Evolutionary conservation across 768 basidiomycete species (phyloP), one percentile per base, ranked within the genome.

Genomic region (Russula compacta): DNA sequence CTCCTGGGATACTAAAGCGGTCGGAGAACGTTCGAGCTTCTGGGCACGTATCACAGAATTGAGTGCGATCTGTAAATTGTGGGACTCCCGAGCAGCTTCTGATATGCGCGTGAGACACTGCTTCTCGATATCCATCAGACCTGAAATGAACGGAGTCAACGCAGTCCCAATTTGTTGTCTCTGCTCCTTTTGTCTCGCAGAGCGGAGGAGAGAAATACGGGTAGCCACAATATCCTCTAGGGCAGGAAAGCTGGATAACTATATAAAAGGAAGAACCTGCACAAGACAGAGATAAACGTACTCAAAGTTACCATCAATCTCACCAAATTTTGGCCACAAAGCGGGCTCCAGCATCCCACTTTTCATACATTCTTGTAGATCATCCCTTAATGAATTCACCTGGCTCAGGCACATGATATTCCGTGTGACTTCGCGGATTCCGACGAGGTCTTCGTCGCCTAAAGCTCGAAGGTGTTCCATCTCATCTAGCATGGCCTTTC

Each of bases 401-500:
- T 99, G 89, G 58, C 83, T 76, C 35, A 99, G 76, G 64, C 87
- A 95, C 76, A 98, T 83, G 3, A 98, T 73, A 62, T 85, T 87
- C 57, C 81, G 82, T 11, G 83, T 73, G 14, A 83, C 81, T 61
- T 83, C 79, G 21, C 85, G 81, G 56, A 93, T 87, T 64, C 90
- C 87, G 0, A 81, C 77, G 62, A 95, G 79, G 66, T 91, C 85
- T 72, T 98, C 95, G 49, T 86, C 79, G 0, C 89, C 88, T 14
- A 94, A 76, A 0, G 63, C 67, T 6, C 81, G 79, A 40, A 98
- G 76, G 12, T 79, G 81, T 38, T 74, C 73, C 77, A 91, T 82
- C 68, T 93, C 88, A 48, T 78, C 72, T 3, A 71, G 69, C 43
- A 93, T 72, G 0, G 81, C 77, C 12, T 67, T 70, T n/a, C 78